Conservation (phyloP, 768 basidiomycete species). For the Trametes villosa region DNA sequence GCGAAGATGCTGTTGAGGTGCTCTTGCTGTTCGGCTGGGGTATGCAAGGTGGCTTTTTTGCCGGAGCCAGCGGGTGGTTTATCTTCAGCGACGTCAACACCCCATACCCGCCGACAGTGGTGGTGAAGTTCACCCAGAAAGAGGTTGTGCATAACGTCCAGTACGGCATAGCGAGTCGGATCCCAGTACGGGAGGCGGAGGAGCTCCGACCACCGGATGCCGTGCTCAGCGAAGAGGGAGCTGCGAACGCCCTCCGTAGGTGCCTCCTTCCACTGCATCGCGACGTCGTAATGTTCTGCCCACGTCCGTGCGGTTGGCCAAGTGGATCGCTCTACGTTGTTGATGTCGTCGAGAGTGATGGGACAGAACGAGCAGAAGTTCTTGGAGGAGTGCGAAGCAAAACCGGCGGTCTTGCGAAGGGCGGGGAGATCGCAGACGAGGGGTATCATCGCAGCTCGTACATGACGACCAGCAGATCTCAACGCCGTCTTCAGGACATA, state of each 20-base stretch:
- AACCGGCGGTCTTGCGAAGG: slow-evolving; percentile 36
- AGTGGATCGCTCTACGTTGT: slow-evolving; percentile 29
- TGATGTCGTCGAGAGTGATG: slow-evolving; percentile 29
- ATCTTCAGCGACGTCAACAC: neutral
- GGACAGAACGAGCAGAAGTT: slow-evolving; percentile 38
- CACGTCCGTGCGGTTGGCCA: slow-evolving; percentile 29
- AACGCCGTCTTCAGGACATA: slow-evolving; percentile 29
- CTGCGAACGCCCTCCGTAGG: slow-evolving; percentile 5
- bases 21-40: neutral
- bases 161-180: slow-evolving; percentile 32
- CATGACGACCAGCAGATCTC: slow-evolving; percentile 32
- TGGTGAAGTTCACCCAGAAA: slow-evolving; percentile 39
- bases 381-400: slow-evolving; percentile 25
- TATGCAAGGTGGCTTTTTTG: neutral
- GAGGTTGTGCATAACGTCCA: slow-evolving; percentile 49
- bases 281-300: slow-evolving; percentile 26
- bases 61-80: too few relatives aligned
- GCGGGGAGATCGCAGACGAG: slow-evolving; percentile 45
- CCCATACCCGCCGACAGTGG: slow-evolving; percentile 38
- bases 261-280: slow-evolving; percentile 28
- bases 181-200: slow-evolving; percentile 46
- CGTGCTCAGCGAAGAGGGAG: slow-evolving; percentile 22
- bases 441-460: slow-evolving; percentile 36
- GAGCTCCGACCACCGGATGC: slow-evolving; percentile 36
- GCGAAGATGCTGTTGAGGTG: neutral